Evolutionary conservation across 2,329 filamentous ascomycete genomes (phyloP).

Genomic region (Epichloe amarillans): DNA sequence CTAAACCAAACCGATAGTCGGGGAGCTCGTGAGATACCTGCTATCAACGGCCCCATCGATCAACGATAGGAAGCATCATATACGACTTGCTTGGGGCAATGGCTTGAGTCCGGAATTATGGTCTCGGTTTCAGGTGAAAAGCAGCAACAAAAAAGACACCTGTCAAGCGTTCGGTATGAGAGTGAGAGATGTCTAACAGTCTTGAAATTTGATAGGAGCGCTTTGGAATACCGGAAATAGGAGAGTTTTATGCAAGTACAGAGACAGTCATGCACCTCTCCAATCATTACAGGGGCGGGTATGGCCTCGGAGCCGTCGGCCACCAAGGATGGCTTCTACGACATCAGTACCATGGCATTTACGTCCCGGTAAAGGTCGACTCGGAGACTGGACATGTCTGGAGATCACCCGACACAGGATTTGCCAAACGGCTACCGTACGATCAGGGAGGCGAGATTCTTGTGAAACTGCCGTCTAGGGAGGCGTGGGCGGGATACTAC

Average conservation of each 20-base stretch:
- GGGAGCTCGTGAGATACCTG: constrained; percentile 5
- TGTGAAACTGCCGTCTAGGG: constrained; percentile 1
- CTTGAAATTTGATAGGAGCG: constrained; percentile 1
- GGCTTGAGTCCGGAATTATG: constrained; percentile 6
- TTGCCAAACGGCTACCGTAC: constrained; percentile 4
- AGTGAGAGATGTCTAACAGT: background rate
- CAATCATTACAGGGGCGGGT: constrained; percentile 1
- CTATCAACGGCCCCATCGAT: constrained; percentile 3
- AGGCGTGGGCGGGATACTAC: constrained; percentile 6
- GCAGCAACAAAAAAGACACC: background rate
- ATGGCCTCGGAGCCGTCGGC: constrained; percentile 2
- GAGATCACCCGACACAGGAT: constrained; percentile 5
- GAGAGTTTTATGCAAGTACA: constrained; percentile 6
- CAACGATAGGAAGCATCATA: constrained; percentile 1
- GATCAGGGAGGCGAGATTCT: constrained; percentile 5
- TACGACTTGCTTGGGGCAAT: constrained; percentile 5
- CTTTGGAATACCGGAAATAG: constrained; percentile 5
- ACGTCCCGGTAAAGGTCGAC: constrained; percentile 3
- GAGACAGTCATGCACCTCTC: background rate
- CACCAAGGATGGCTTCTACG: constrained; percentile 6
- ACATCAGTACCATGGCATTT: background rate
- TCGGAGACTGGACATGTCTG: constrained; percentile 3
- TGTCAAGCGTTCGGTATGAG: background rate
- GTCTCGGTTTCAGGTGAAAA: constrained; percentile 1
- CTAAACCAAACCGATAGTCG: background rate